Percentiles rank a stretch among this genome's conserved stretches.
Evolutionary conservation across 2,329 filamentous ascomycete species (phyloP).

Genomic region (Hypoxylon sp.): DNA sequence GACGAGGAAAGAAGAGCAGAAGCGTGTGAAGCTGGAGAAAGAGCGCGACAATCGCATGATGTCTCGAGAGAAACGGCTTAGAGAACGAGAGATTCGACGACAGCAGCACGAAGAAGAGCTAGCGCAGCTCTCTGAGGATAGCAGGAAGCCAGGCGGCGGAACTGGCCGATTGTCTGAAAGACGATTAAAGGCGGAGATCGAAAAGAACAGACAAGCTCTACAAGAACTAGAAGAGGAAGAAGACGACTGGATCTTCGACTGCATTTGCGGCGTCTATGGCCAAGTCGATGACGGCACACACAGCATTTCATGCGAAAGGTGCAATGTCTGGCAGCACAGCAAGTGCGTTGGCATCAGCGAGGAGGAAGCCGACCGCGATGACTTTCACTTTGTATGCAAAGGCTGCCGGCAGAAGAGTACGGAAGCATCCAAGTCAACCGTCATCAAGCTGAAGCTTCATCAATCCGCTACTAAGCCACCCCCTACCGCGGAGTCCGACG

Average conservation of each 20-base stretch:
- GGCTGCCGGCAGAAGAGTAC: conserved; percentile 74
- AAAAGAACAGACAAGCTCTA: conserved; percentile 78
- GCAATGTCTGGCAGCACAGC: conserved; percentile 97
- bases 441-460: conserved; percentile 63
- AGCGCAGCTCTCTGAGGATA: conserved; percentile 78
- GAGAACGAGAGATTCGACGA: conserved; percentile 84
- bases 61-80: conserved; percentile 84
- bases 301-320: conserved; percentile 91
- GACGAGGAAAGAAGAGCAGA: conserved; percentile 72
- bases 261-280: conserved; percentile 87
- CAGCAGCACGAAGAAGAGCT: conserved; percentile 86
- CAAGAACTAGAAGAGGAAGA: conserved; percentile 73
- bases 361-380: conserved; percentile 79
- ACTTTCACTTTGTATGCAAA: conserved; percentile 86
- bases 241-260: conserved; percentile 94
- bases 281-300: conserved; percentile 94
- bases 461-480: conserved; percentile 39
- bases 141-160: conserved; percentile 64
- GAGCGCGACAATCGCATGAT: conserved; percentile 81
- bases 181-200: conserved; percentile 81
- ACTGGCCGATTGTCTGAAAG: conserved; percentile 76
- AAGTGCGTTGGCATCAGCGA: conserved; percentile 85
- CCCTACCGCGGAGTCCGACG: conserved; percentile 35
- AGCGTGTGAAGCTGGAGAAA: conserved; percentile 65
- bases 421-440: conserved; percentile 65